Evolutionary conservation across 768 basidiomycete species (phyloP).

Genomic region (Collybia nuda): DNA sequence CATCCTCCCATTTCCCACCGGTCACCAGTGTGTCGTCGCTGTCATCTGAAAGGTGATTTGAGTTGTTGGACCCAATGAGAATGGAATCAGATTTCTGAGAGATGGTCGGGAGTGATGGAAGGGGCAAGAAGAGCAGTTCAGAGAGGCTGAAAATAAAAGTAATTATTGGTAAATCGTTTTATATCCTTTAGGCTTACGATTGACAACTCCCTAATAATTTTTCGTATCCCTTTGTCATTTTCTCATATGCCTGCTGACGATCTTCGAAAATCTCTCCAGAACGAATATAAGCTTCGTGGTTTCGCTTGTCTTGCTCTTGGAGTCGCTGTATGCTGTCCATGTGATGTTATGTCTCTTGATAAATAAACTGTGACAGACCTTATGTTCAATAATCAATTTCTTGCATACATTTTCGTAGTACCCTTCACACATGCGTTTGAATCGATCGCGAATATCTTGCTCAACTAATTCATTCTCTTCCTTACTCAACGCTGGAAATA

Average conservation of each 20-base stretch:
- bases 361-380: conserved; percentile 42
- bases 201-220: conserved; percentile 87
- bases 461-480: conserved; percentile 81
- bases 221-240: conserved; percentile 96
- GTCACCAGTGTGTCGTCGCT: conserved; percentile 53
- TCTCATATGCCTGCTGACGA: conserved; percentile 97
- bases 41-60: conserved; percentile 37
- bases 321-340: conserved; percentile 57
- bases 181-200: conserved; percentile 48
- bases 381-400: conserved; percentile 89
- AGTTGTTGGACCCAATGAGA: conserved; percentile 57
- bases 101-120: conserved; percentile 81
- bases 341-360: background rate
- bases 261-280: conserved; percentile 99
- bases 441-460: conserved; percentile 81
- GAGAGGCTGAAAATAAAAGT: conserved; percentile 59
- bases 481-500: conserved; percentile 38
- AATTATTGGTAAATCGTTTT: conserved; percentile 9
- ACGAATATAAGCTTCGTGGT: conserved; percentile 98
- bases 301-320: conserved; percentile 94
- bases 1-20: conserved; percentile 96
- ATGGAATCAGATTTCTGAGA: conserved; percentile 84
- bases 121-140: conserved; percentile 80
- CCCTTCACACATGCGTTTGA: conserved; percentile 89
- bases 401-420: conserved; percentile 93